Conservation (phyloP, 164 flowering plant genomes). For the Vitis amurensis region DNA sequence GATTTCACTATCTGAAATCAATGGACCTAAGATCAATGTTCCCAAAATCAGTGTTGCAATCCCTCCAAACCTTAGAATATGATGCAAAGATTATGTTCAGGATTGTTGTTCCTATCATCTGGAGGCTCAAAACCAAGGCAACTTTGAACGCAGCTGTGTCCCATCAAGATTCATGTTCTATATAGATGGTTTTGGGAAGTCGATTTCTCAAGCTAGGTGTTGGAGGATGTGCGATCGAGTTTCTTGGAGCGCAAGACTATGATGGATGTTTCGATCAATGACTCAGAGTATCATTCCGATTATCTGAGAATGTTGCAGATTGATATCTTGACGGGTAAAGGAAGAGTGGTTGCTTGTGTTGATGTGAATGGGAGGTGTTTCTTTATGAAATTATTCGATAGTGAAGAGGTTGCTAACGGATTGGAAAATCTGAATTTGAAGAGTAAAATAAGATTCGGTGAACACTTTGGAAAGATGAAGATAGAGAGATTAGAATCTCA, state of each 20-base stretch:
- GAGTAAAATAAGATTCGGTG: slow-evolving; percentile 21
- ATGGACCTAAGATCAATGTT: too few relatives aligned
- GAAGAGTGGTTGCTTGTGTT: slow-evolving; percentile 50
- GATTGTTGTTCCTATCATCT: slow-evolving; percentile 2
- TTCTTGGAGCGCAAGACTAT: slow-evolving; percentile 25
- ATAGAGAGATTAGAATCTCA: slow-evolving; percentile 1
- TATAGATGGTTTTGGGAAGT: slow-evolving; percentile 28
- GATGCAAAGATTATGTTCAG: too few relatives aligned
- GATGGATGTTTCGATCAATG: slow-evolving; percentile 25
- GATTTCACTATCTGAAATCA: not conserved
- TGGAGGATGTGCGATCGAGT: slow-evolving; percentile 16
- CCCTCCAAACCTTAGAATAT: not conserved
- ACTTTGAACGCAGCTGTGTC: slow-evolving; percentile 32
- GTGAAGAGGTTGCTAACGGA: not conserved
- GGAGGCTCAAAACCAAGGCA: slow-evolving; percentile 28
- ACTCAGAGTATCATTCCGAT: slow-evolving; percentile 27
- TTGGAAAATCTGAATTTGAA: slow-evolving; percentile 17
- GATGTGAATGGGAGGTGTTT: slow-evolving; percentile 42
- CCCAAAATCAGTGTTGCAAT: too few relatives aligned
- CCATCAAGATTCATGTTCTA: slow-evolving; percentile 36
- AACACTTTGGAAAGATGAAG: slow-evolving; percentile 18
- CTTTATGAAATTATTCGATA: slow-evolving; percentile 35
- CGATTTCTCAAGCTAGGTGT: slow-evolving; percentile 27
- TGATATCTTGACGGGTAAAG: slow-evolving; percentile 25
- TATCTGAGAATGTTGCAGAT: slow-evolving; percentile 41